Evolutionary conservation across 2,329 filamentous ascomycete genomes (phyloP), one percentile per base, ranked within the genome.

Genomic region (Colletotrichum noveboracense): DNA sequence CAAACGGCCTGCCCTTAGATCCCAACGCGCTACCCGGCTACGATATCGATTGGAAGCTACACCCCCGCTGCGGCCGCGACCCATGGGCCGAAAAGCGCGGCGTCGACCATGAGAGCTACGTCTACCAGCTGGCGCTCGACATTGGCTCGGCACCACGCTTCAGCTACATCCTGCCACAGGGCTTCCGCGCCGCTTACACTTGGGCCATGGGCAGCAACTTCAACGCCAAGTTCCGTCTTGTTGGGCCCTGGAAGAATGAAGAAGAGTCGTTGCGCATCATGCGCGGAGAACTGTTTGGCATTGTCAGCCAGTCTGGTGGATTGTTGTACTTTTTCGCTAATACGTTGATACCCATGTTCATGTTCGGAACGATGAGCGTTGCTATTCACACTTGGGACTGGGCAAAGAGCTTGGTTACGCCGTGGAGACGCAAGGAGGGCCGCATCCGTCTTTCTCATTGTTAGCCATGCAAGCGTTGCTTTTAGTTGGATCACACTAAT

Each of bases 201-300:
- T 89, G 88, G 88, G 87, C 87, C 2, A 85, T 89, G 80, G 85
- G 87, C 0, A 83, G 87, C 56, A 88, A 88, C 79, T 87, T 89
- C 78, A 89, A 88, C 71, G 80, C 86, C 48, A 89, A 89, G 77
- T 89, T 89, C 71, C 83, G 87, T 8, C 77, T 89, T 6, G 79
- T 85, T 1, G 87, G 87, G 0, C 87, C 87, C 0, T 88, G 86
- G 86, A 76, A 66, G 48, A 83, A 82, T 78, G 83, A 86, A 28
- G 77, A 80, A 1, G 79, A 79, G 2, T 86, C 86, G 0, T 77
- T 80, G 32, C 74, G 78, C 4, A 83, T 88, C 32, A 87, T 88
- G 85, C 77, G 80, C 18, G 82, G 80, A 0, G 87, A 88, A 76
- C 77, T 88, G 28, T 88, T 79, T 68, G 77, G 79, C n/a, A 81